Base-by-base conservation (phyloP, 2,329 filamentous ascomycete genomes). In the Aspergillus melleus region DNA sequence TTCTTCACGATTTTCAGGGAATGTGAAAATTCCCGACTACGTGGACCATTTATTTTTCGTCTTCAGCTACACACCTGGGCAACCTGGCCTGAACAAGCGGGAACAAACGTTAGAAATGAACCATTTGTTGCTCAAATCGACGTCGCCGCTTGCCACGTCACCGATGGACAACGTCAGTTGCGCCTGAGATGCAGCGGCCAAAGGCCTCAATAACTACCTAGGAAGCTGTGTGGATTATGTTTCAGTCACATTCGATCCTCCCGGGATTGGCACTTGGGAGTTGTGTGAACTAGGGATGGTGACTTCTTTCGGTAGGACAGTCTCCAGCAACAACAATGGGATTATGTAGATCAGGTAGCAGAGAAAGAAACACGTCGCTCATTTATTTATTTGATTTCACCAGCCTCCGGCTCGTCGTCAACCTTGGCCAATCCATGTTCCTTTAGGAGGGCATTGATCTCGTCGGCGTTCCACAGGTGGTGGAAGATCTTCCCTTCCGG, bases 401-500 rank as follows among this genome's bases (percentile, higher is more conserved):
- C 79, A 64, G 75, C 88, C 73, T 92, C 88, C 14, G 86, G 77
- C 65, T 87, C 87, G 74, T 94, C 90, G 56, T 75, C 75, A 66
- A 88, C 86, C 84, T 96, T 98, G 62, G 92, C 94, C 76, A 99
- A 80, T 69, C 94, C 94, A 72, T 99, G 93, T 83, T 98, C 92
- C 84, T 93, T 96, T 72, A 99, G 82, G 77, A 99, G 82, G 54
- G 90, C 88, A 75, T 92, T 94, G 72, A 99, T 99, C 83, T 98
- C 95, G 67, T 99, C 94, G 49, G 93, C 94, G 70, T 88, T 90
- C 95, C 95, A 99, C 64, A 99, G 85, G 76, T 96, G 91, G 80
- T 99, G 95, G 83, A 98, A 99, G 79, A 99, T 94, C 83, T 94
- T 95, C 72, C 95, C 95, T 67, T 93, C 88, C 79, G 92, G 90